Evolutionary conservation across 371 early-diverging fungal genomes (phyloP).

Genomic region (Basidiobolus meristosporus): DNA sequence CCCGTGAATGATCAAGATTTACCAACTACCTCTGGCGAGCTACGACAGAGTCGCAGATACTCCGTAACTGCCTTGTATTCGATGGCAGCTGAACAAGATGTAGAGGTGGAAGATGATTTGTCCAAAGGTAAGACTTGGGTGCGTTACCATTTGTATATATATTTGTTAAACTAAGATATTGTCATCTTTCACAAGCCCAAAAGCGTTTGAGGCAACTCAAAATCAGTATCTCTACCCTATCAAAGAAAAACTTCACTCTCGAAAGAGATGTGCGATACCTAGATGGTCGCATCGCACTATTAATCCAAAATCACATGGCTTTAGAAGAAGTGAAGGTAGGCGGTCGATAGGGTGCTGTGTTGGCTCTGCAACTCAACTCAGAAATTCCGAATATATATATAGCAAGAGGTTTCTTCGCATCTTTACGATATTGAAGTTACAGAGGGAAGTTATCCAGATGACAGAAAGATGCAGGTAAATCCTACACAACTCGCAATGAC

Average conservation of each 20-base stretch:
- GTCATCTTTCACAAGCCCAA: slow-evolving; percentile 63
- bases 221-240: slow-evolving; percentile 73
- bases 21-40: no score
- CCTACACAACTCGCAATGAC: no score
- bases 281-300: slow-evolving; percentile 79
- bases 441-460: slow-evolving; percentile 54
- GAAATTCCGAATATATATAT: no score
- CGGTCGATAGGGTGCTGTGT: no score
- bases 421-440: slow-evolving; percentile 52
- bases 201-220: slow-evolving; percentile 71
- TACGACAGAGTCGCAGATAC: slow-evolving; percentile 39
- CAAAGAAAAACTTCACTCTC: slow-evolving; percentile 86
- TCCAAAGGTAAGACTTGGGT: no score
- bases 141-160: no score
- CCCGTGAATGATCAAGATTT: neutral
- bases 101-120: slow-evolving; percentile 89
- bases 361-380: no score
- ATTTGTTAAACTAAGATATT: no score
- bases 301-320: slow-evolving; percentile 89
- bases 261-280: slow-evolving; percentile 88
- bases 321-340: slow-evolving; percentile 43
- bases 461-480: slow-evolving; percentile 55
- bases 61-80: slow-evolving; percentile 80
- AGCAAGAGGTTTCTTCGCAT: slow-evolving; percentile 61
- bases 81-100: slow-evolving; percentile 85